A percentile compares a stretch with the other conserved stretches of the same genome.
These are phyloP conservation scores for Pyrenula massariospora DNA, from an alignment of 495 filamentous ascomycete species.

Conservation along the genomic window DNA sequence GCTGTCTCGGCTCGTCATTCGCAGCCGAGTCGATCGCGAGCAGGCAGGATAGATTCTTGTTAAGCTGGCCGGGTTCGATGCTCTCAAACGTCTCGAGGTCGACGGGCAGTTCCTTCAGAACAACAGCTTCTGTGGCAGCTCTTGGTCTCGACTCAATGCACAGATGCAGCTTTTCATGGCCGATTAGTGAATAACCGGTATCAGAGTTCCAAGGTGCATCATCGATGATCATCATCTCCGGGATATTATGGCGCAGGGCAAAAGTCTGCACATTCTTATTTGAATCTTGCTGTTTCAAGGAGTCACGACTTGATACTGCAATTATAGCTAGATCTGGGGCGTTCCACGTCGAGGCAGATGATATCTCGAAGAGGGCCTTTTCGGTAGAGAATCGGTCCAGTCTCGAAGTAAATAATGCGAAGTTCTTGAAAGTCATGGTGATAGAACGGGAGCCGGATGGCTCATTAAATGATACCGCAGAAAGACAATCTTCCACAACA, in stretches of 20 bases:
- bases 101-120: slow-evolving; percentile 53
- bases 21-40: slow-evolving; percentile 6
- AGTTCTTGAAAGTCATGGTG: slow-evolving; percentile 48
- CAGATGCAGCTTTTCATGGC: slow-evolving; percentile 50
- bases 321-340: slow-evolving; percentile 62
- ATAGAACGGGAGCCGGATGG: slow-evolving; percentile 32
- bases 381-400: slow-evolving; percentile 14
- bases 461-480: slow-evolving; percentile 32
- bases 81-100: slow-evolving; percentile 62
- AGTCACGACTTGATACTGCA: slow-evolving; percentile 48
- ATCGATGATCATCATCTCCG: slow-evolving; percentile 57
- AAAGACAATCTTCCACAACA: slow-evolving; percentile 59
- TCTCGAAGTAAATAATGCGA: slow-evolving; percentile 28
- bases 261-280: slow-evolving; percentile 45
- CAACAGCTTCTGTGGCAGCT: slow-evolving; percentile 31
- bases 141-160: slow-evolving; percentile 52
- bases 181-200: slow-evolving; percentile 28
- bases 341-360: slow-evolving; percentile 42
- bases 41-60: slow-evolving; percentile 59
- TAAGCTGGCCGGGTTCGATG: slow-evolving; percentile 62
- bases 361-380: slow-evolving; percentile 33
- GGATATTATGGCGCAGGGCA: slow-evolving; percentile 52
- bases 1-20: background rate
- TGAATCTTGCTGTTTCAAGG: slow-evolving; percentile 31
- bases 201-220: slow-evolving; percentile 36